A percentile compares a stretch with the other conserved stretches of the same genome.
phyloP scores from a whole-genome alignment of 805 yeast genomes.

The Myxozyma nipponensis region DNA sequence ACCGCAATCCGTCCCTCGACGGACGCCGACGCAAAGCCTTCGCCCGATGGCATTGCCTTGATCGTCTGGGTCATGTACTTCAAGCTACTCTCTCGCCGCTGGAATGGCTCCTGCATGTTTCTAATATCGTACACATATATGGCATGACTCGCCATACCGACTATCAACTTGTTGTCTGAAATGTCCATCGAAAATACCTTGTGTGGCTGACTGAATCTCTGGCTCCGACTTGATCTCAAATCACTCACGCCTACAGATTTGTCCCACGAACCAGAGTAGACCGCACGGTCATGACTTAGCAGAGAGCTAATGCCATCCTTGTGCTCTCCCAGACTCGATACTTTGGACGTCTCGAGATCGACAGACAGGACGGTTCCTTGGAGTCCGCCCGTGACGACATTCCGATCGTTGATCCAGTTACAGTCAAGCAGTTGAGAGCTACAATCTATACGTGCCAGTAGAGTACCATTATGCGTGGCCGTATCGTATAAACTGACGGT shows the following conservation, averaged over 20 bases:
- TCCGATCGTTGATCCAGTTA: slow-evolving; percentile 32
- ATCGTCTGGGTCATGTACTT: slow-evolving; percentile 61
- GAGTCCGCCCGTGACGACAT: slow-evolving; percentile 20
- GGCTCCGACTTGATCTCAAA: slow-evolving; percentile 33
- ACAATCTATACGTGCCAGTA: slow-evolving; percentile 29
- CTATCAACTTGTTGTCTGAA: slow-evolving; percentile 44
- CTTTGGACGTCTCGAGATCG: slow-evolving; percentile 47
- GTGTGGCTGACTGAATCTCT: slow-evolving; percentile 36
- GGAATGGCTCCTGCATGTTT: slow-evolving; percentile 44
- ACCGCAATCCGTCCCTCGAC: slow-evolving; percentile 81
- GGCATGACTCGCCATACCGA: slow-evolving; percentile 52
- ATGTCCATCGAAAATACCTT: slow-evolving; percentile 65
- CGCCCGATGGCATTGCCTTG: slow-evolving; percentile 49
- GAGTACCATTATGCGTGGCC: slow-evolving; percentile 24
- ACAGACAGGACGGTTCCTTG: slow-evolving; percentile 25
- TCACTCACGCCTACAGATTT: slow-evolving; percentile 50
- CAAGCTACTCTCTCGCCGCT: slow-evolving; percentile 58
- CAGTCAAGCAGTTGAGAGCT: slow-evolving; percentile 36
- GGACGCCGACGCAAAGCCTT: slow-evolving; percentile 53
- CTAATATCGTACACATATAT: slow-evolving; percentile 59
- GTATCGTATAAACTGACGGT: slow-evolving; percentile 45
- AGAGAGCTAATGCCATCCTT: slow-evolving; percentile 42
- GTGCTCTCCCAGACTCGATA: slow-evolving; percentile 37
- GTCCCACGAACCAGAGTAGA: slow-evolving; percentile 61
- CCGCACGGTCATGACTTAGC: slow-evolving; percentile 32